phyloP scores from a whole-genome alignment of 1,284 basidiomycete species.

The Ceratobasidium sp. region DNA sequence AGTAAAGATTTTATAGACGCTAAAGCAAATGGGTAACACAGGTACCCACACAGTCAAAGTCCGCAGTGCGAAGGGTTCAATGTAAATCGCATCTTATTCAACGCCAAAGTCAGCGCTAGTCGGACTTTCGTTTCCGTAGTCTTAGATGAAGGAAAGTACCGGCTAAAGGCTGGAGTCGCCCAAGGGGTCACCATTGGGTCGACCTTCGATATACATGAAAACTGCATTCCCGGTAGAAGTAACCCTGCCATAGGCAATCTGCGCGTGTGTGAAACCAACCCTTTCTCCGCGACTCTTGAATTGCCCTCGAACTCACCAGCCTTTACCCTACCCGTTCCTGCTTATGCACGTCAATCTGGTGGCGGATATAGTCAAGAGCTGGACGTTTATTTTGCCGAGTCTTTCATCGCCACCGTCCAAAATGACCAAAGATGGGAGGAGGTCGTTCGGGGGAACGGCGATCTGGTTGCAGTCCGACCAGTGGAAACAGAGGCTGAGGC shows the following conservation, averaged over 20 bases:
- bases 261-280: too few species aligned
- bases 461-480: not conserved
- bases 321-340: too few species aligned
- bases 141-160: slow-evolving; percentile 51
- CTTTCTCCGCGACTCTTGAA: too few species aligned
- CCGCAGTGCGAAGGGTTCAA: slow-evolving; percentile 51
- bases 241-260: too few species aligned
- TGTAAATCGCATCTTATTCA: slow-evolving; percentile 66
- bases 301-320: too few species aligned
- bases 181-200: slow-evolving; percentile 70
- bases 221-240: slow-evolving; percentile 56
- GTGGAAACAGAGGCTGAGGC: too few species aligned
- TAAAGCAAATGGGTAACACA: too few species aligned
- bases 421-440: not conserved
- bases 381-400: not conserved
- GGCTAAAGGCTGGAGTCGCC: slow-evolving; percentile 69
- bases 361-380: not conserved
- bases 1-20: slow-evolving; percentile 23
- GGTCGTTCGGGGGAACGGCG: not conserved
- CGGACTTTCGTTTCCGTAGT: slow-evolving; percentile 64
- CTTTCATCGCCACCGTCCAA: not conserved
- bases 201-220: slow-evolving; percentile 65
- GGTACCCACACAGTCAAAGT: not conserved
- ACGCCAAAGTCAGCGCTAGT: slow-evolving; percentile 67
- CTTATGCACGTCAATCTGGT: not conserved